A percentile compares a stretch with the other conserved stretches of the same genome.
Conservation (phyloP, 129 eudicot genomes). For the Heracleum sosnowskyi region DNA sequence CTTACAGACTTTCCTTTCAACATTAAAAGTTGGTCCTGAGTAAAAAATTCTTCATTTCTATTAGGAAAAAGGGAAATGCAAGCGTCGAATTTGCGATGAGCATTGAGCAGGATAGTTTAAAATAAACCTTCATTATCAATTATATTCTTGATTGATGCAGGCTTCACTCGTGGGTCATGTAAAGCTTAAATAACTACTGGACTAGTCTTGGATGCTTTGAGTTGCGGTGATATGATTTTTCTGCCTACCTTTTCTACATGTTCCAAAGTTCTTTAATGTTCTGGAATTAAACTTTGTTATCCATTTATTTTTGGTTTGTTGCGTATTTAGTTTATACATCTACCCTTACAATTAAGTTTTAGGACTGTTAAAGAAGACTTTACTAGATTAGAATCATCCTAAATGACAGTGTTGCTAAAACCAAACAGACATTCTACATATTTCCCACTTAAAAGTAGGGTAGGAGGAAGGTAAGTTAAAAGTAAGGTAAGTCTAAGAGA, state of each 20-base stretch:
- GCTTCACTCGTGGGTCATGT: constrained; percentile 20
- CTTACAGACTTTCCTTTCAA: constrained; percentile 32
- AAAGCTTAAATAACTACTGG: constrained; percentile 23
- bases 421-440: no score
- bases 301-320: not conserved
- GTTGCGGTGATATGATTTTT: constrained; percentile 7
- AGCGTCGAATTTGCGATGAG: not conserved
- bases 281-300: not conserved
- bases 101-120: constrained; percentile 11
- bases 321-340: not conserved
- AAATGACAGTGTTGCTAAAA: no score
- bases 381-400: no score
- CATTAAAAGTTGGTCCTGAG: constrained; percentile 34
- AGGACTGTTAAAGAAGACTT: no score
- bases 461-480: no score
- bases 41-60: constrained; percentile 16
- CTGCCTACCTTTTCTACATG: not conserved
- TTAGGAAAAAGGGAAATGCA: not conserved
- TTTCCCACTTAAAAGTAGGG: no score
- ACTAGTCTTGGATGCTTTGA: constrained; percentile 12
- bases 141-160: constrained; percentile 18
- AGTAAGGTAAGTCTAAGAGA: no score
- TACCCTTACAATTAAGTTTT: no score
- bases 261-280: not conserved
- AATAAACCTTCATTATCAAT: constrained; percentile 20